phyloP scores from a whole-genome alignment of 768 basidiomycete species.

The Cantharellus cinnabarinus region DNA sequence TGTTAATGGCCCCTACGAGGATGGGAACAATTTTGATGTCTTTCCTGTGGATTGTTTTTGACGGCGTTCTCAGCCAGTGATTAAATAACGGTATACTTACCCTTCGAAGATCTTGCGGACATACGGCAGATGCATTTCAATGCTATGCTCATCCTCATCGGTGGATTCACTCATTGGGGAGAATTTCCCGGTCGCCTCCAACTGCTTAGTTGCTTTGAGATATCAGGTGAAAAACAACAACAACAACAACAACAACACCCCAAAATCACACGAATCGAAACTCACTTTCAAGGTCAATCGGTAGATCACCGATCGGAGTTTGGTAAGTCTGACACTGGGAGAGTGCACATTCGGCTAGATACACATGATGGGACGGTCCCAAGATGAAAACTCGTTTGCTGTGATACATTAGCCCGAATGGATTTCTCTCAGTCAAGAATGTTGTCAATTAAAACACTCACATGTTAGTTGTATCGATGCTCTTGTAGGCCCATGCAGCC shows the following conservation, averaged over 20 bases:
- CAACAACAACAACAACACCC: not conserved
- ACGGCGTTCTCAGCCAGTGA: not conserved
- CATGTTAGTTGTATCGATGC: conserved; percentile 67
- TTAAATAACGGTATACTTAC: conserved; percentile 21
- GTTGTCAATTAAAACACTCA: conserved; percentile 19
- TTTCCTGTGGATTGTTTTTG: conserved; percentile 21
- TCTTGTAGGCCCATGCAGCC: conserved; percentile 91
- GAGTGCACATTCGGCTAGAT: conserved; percentile 72
- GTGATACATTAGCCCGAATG: not conserved
- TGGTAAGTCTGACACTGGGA: conserved; percentile 56
- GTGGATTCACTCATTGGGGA: conserved; percentile 37
- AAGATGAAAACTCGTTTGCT: conserved; percentile 88
- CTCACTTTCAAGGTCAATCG: conserved; percentile 62
- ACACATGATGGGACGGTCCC: conserved; percentile 87
- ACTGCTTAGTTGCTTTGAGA: conserved; percentile 39
- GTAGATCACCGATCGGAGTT: conserved; percentile 70
- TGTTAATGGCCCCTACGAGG: conserved; percentile 60
- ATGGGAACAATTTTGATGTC: conserved; percentile 78
- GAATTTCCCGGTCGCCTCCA: conserved; percentile 48
- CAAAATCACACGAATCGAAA: conserved; percentile 2
- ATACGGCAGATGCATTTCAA: conserved; percentile 96
- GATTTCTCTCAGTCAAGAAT: not conserved
- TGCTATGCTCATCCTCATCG: conserved; percentile 90
- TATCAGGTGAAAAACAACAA: not conserved
- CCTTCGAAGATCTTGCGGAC: conserved; percentile 67